These are phyloP conservation scores for Phyllosticta paracitricarpa DNA, from an alignment of 2,329 filamentous ascomycete species.

Conservation along the genomic window DNA sequence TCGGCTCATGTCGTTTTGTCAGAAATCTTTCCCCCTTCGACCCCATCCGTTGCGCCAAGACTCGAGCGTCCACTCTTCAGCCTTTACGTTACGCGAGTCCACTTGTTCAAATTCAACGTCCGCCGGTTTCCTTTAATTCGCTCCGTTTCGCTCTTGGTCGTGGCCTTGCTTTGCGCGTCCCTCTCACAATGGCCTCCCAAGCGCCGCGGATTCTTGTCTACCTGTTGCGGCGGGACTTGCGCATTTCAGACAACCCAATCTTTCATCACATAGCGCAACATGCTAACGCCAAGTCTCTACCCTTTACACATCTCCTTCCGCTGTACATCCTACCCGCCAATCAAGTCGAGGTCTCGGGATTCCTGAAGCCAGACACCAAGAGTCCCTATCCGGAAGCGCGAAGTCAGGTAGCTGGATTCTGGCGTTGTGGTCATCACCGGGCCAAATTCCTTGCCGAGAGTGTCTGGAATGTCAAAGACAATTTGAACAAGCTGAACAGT, in stretches of 20 bases:
- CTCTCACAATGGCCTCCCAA: not conserved
- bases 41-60: not conserved
- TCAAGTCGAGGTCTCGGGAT: slow-evolving; percentile 66
- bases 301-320: slow-evolving; percentile 58
- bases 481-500: slow-evolving; percentile 49
- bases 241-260: slow-evolving; percentile 64
- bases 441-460: slow-evolving; percentile 63
- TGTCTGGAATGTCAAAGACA: slow-evolving; percentile 61
- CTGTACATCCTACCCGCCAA: slow-evolving; percentile 59
- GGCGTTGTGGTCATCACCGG: slow-evolving; percentile 63
- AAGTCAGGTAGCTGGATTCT: slow-evolving; percentile 56
- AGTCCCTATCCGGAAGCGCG: slow-evolving; percentile 61
- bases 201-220: slow-evolving; percentile 52
- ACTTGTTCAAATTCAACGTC: not conserved
- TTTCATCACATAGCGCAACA: slow-evolving; percentile 47
- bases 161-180: not conserved
- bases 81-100: not conserved
- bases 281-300: slow-evolving; percentile 14
- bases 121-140: not conserved
- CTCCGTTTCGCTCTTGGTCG: not conserved
- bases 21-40: not conserved
- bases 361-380: slow-evolving; percentile 38
- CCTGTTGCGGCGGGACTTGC: slow-evolving; percentile 61
- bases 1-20: not conserved
- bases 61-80: not conserved